These are phyloP conservation scores for Saccharum officinarum DNA, from an alignment of 176 grass and related monocot species.

Conservation along the genomic window DNA sequence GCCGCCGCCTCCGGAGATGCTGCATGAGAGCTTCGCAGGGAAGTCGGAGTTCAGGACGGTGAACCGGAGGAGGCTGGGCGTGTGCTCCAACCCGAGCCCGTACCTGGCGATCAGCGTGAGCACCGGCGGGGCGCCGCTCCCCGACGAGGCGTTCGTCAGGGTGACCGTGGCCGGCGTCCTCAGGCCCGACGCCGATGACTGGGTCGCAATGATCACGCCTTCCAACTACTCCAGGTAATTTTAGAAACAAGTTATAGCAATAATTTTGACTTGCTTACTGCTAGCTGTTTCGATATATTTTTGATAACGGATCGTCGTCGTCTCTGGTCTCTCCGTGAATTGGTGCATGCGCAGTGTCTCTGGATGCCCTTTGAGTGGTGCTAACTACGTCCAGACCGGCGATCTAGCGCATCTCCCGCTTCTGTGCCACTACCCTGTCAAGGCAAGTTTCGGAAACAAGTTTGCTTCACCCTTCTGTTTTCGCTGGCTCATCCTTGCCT, in stretches of 20 bases:
- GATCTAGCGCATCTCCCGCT: slow-evolving; percentile 65
- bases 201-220: slow-evolving; percentile 88
- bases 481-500: background rate
- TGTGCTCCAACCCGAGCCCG: slow-evolving; percentile 46
- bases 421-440: slow-evolving; percentile 89
- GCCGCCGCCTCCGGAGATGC: slow-evolving; percentile 28
- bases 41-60: slow-evolving; percentile 79
- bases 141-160: slow-evolving; percentile 57
- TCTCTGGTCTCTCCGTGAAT: background rate
- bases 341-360: slow-evolving; percentile 41
- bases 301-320: background rate
- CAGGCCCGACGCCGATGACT: slow-evolving; percentile 44
- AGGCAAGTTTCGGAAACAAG: slow-evolving; percentile 48
- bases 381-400: slow-evolving; percentile 62
- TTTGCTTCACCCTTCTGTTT: background rate
- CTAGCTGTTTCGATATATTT: background rate
- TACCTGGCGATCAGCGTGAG: slow-evolving; percentile 51
- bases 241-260: background rate
- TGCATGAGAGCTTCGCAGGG: slow-evolving; percentile 38
- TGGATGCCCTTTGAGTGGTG: slow-evolving; percentile 44
- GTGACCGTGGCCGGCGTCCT: slow-evolving; percentile 64
- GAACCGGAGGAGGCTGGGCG: slow-evolving; percentile 55
- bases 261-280: background rate
- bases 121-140: slow-evolving; percentile 28
- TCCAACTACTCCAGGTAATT: slow-evolving; percentile 63